Base-by-base conservation (phyloP, 495 filamentous ascomycete species). In the Penicillium psychrofluorescens region DNA sequence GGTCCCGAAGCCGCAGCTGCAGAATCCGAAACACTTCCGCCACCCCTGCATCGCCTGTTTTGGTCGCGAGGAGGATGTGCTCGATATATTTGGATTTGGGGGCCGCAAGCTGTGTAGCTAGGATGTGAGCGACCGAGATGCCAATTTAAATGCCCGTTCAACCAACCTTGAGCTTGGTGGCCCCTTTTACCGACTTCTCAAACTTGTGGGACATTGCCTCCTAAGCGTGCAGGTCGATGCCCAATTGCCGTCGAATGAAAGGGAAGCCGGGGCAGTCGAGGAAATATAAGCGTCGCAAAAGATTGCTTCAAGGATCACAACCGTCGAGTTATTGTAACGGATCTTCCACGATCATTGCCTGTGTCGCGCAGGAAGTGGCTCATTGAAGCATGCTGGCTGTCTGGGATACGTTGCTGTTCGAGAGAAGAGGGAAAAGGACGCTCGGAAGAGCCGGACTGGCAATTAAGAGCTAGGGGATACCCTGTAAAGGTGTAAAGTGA, bases 21-120 rank as follows among this genome's bases (percentile, higher is more conserved):
- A 99, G 67, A 28, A 90, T 86, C 36, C 94, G 80, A 58, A 99
- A 97, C 36, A 99, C 86, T 65, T 99, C 92, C 35, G 84, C 94
- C 38, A 99, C 89, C 45, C 94, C 92, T 11, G 88, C 86, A 61
- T 99, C 92, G 49, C 92, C 92, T 5, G 88, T 80, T 65, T 96
- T 89, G 29, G 92, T 99, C 48, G 92, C 94, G 53, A 95, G 77
- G 13, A 99, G 77, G 59, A 99, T 95, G 58, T 95, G 88, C 63
- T 99, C 94, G 69, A 99, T 90, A 71, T 99, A 98, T 72, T 99
- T 99, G 38, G 94, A 91, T 72, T 99, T 99, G 15, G 92, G 92
- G 46, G 92, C 85, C 41, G 94, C 92, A 66, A 90, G 85, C 86
- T 95, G 58, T 60, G 29, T 11, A 16, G 33, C 48, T 27, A 58